Percentiles rank a stretch among this genome's conserved stretches.
phyloP scores from a whole-genome alignment of 768 basidiomycete genomes.

The Hygrocybe coccinea region DNA sequence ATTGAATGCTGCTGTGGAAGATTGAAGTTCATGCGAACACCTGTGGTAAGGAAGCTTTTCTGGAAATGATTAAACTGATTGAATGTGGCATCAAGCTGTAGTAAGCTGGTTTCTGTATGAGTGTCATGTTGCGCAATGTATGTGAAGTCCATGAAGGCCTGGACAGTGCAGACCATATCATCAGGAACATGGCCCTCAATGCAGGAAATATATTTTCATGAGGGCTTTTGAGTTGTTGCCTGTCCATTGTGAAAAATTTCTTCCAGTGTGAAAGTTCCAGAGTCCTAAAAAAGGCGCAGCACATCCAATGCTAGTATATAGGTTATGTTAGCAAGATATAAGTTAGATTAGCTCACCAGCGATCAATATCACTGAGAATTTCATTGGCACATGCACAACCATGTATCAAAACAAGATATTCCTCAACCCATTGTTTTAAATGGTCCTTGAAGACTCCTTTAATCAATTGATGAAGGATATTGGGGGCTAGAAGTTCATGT shows the following conservation, averaged over 20 bases:
- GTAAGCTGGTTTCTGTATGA: constrained; percentile 13
- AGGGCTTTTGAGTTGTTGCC: constrained; percentile 35
- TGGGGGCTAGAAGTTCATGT: constrained; percentile 29
- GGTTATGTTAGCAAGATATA: not conserved
- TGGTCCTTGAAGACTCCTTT: constrained; percentile 42
- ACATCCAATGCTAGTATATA: constrained; percentile 14
- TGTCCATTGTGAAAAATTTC: constrained; percentile 33
- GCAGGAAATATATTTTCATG: constrained; percentile 35
- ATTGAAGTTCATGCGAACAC: constrained; percentile 18
- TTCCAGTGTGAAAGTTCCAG: constrained; percentile 25
- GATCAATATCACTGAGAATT: constrained; percentile 34
- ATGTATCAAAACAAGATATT: constrained; percentile 24
- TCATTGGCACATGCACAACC: constrained; percentile 14
- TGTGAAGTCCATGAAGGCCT: constrained; percentile 28
- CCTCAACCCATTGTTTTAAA: constrained; percentile 31
- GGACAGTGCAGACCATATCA: constrained; percentile 23
- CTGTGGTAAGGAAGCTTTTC: constrained; percentile 22
- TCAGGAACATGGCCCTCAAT: constrained; percentile 29
- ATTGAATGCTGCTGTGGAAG: constrained; percentile 27
- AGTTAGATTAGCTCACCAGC: not conserved
- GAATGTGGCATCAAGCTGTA: constrained; percentile 12
- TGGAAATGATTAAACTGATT: constrained; percentile 27
- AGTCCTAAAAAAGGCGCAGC: constrained; percentile 20
- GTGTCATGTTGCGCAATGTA: constrained; percentile 24
- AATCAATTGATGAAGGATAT: constrained; percentile 38